These are phyloP conservation scores for Pleoardoris graminearum DNA, from an alignment of 2,329 filamentous ascomycete genomes.

Conservation along the genomic window DNA sequence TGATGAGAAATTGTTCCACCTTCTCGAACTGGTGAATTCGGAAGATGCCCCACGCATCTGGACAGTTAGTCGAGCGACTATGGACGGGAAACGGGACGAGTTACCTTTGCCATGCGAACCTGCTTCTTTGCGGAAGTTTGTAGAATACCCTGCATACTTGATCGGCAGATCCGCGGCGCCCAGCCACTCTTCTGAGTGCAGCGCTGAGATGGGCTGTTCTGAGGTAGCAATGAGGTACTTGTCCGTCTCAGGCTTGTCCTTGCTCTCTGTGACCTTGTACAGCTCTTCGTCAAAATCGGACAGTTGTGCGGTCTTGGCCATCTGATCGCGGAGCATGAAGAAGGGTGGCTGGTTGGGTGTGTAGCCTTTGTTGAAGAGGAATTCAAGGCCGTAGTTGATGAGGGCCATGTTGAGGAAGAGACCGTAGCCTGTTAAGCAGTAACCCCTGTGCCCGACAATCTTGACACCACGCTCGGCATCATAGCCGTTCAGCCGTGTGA, in stretches of 20 bases:
- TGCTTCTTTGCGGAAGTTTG: constrained; percentile 94
- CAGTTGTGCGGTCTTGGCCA: constrained; percentile 97
- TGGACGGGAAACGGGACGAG: too few species aligned
- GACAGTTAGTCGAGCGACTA: too few species aligned
- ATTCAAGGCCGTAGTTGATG: constrained; percentile 92
- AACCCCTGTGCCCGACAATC: constrained; percentile 90
- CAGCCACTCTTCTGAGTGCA: constrained; percentile 94
- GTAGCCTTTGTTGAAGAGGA: constrained; percentile 79
- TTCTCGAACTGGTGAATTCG: constrained; percentile 96
- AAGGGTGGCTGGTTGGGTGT: constrained; percentile 65
- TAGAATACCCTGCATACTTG: constrained; percentile 86
- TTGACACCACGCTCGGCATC: constrained; percentile 81
- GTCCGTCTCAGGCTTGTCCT: constrained; percentile 78
- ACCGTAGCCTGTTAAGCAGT: constrained; percentile 88
- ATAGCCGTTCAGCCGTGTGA: constrained; percentile 84
- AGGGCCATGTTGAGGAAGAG: constrained; percentile 91
- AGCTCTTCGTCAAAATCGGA: constrained; percentile 97
- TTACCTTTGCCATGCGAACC: constrained; percentile 74
- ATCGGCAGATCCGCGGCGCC: constrained; percentile 82
- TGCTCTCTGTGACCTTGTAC: constrained; percentile 88
- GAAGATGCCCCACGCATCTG: constrained; percentile 95
- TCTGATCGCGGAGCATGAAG: constrained; percentile 89
- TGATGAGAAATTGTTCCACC: constrained; percentile 53
- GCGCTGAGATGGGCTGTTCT: constrained; percentile 91
- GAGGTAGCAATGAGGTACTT: constrained; percentile 78